Evolutionary conservation across 129 eudicot species (phyloP), one percentile per base, ranked within the genome.

Genomic region (Flaveria bidentis): DNA sequence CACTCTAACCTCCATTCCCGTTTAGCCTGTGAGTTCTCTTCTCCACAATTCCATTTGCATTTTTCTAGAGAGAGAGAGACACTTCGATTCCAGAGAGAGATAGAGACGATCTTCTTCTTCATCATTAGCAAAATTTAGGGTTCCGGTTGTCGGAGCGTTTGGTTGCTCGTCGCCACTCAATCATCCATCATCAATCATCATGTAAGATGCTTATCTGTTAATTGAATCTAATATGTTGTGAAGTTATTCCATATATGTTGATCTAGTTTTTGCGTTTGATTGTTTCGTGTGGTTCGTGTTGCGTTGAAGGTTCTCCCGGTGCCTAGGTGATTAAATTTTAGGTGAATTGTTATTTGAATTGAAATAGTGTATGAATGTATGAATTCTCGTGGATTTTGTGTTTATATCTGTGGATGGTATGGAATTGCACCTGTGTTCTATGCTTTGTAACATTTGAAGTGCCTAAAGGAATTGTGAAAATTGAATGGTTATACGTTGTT

Each of bases 31-130:
- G 74, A 76, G 50, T 76, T 76, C 39, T 52, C 25, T 41, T 76
- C 53, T 25, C 69, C 80, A 73, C 66, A 36, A 36, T 36, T 36
- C 41, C 41, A 5, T 36, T 36, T 36, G 41, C 7, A 36, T 5
- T 36, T 36, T 36, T 36, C 1, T 36, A 36, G 39, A 33, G 39
- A 5, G 39, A 33, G 39, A 33, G 5, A 20, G 22, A 20, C 22
- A 33, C 39, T 76, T 46, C 42, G 14, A 66, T 76, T 76, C 74
- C 45, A 60, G 69, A 57, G 69, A 74, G 78, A 73, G 51, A 65
- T 63, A 76, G 66, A 63, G 62, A 76, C 82, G 82, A 71, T 79
- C 82, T 72, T 79, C 82, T 72, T 79, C 73, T 49, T 71, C 73
- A 39, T n/a, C 73, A 49, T 56, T 13, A 79, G 16, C 73, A 62